phyloP scores from a whole-genome alignment of 192 early-diverging fungal genomes.

The Umbelopsis isabellina region DNA sequence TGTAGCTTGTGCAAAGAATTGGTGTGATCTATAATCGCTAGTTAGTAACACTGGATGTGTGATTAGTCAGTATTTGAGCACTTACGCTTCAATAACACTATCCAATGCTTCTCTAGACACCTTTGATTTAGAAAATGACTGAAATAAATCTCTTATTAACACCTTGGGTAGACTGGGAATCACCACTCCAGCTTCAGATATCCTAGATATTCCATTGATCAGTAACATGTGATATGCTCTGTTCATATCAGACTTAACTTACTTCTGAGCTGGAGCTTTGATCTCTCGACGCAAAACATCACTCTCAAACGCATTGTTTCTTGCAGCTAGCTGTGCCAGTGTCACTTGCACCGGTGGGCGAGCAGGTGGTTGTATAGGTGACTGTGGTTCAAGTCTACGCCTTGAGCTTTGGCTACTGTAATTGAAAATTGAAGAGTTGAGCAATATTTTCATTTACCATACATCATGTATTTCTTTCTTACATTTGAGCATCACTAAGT shows the following conservation, averaged over 20 bases:
- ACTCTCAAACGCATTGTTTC: not conserved
- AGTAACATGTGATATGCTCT: not conserved
- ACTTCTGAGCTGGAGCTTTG: slow-evolving; percentile 15
- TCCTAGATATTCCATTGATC: slow-evolving; percentile 18
- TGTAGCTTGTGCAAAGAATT: slow-evolving; percentile 44
- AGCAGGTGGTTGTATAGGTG: not conserved
- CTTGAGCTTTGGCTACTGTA: not conserved
- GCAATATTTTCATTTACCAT: no score
- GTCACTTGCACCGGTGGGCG: slow-evolving; percentile 4
- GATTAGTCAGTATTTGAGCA: not conserved
- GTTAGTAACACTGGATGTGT: no score
- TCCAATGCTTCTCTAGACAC: slow-evolving; percentile 45
- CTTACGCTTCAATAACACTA: slow-evolving; percentile 45
- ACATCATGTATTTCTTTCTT: not conserved
- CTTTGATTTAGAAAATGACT: slow-evolving; percentile 37
- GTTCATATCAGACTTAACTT: not conserved
- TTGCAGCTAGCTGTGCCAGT: slow-evolving; percentile 8
- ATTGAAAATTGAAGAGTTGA: not conserved
- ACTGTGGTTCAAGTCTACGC: slow-evolving; percentile 3
- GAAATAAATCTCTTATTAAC: slow-evolving; percentile 36
- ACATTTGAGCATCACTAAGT: not conserved
- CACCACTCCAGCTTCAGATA: slow-evolving; percentile 32
- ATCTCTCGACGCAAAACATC: not conserved
- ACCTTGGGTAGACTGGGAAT: slow-evolving; percentile 39
- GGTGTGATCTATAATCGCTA: slow-evolving; percentile 29